phyloP scores from a whole-genome alignment of 768 basidiomycete genomes.

The Russula griseocarnosa region DNA sequence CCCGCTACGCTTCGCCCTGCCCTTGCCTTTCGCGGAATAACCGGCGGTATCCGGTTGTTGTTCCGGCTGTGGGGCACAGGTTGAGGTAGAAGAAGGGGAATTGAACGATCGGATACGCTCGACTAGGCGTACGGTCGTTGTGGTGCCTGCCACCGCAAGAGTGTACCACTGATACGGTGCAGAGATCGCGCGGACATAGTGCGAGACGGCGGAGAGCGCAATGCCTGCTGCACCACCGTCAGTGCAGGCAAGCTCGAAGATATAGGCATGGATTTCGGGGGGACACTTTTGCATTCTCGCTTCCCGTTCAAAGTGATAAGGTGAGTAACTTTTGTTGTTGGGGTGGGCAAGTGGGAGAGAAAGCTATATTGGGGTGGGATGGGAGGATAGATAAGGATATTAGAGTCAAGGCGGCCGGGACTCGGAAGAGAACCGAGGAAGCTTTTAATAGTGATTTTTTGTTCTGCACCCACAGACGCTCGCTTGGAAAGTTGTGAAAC shows the following conservation, averaged over 20 bases:
- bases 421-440: conserved; percentile 4
- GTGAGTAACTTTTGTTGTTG: neutral
- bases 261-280: conserved; percentile 44
- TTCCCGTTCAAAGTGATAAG: neutral
- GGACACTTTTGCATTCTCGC: conserved; percentile 35
- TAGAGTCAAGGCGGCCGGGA: neutral
- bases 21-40: neutral
- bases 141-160: conserved; percentile 35
- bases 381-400: neutral
- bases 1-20: neutral
- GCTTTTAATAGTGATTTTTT: neutral
- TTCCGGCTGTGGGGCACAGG: neutral
- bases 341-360: neutral
- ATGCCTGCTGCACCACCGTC: conserved; percentile 41
- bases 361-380: neutral
- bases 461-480: neutral
- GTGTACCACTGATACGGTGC: conserved; percentile 42
- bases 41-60: neutral
- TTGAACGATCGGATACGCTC: conserved; percentile 12
- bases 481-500: neutral
- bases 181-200: conserved; percentile 40
- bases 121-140: conserved; percentile 34
- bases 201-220: conserved; percentile 40
- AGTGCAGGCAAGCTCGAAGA: conserved; percentile 42
- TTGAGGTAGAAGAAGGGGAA: neutral